Base-by-base conservation (phyloP, 2,329 filamentous ascomycete species). In the Ceratocystis huliohia region DNA sequence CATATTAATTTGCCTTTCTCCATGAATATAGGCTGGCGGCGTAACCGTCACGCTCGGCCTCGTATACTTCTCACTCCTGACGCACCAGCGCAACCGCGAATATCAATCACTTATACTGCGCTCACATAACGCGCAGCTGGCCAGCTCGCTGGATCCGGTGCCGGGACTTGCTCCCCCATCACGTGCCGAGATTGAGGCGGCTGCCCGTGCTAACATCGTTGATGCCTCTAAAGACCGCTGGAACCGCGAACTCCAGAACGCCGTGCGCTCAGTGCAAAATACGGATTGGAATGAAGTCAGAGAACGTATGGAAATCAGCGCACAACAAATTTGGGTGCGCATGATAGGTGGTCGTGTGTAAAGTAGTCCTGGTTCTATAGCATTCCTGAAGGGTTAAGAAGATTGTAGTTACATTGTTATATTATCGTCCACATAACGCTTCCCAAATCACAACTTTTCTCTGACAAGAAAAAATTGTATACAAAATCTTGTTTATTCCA, bases 171-270 rank as follows among this genome's bases (percentile, higher is more conserved):
- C 80, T 10, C 79, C 78, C 1, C 81, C 79, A 10, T 79, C 79
- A 8, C 77, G 82, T 57, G 76, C 79, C 56, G 80, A 83, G 71
- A 74, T 78, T 48, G 78, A 80, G 61, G 77, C 78, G 46, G 75
- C 81, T 64, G 78, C 82, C 70, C 78, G 81, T 69, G 79, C 81
- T 33, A 79, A 80, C 61, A 77, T 88, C 63, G 73, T 85, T 65
- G 88, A 91, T 73, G 78, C 83, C 45, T 80, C 86, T 71, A 93
- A 93, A 78, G 86, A 89, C 72, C 79, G 83, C 68, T 93, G 89
- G 89, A 93, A 94, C 74, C 75, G 81, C 63, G 88, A 93, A 75
- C 75, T 93, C 45, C 82, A 87, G 74, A 79, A 80, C 68, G 80
- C 86, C 64, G 86, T 88, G 66, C 80, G 79, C 67, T 87, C 84